phyloP scores from a whole-genome alignment of 2,329 filamentous ascomycete genomes.

The Aspergillus carbonarius region DNA sequence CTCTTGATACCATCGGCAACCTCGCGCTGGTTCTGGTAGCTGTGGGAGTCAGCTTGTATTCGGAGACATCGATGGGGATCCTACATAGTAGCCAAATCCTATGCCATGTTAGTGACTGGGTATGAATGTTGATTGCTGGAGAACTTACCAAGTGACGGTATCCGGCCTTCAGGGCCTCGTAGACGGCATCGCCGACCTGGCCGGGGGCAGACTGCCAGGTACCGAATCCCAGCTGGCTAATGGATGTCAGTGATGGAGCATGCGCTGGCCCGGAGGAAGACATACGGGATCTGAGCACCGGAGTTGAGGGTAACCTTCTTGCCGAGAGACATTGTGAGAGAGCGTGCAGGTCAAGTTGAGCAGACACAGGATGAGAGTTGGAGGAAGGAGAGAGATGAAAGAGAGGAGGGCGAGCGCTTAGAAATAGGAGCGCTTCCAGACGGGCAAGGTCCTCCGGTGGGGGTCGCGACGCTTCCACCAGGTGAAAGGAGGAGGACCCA shows the following conservation, averaged over 20 bases:
- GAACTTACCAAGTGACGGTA: constrained; percentile 40
- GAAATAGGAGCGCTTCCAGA: constrained; percentile 7
- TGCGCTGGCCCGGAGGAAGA: neutral
- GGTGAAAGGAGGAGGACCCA: neutral
- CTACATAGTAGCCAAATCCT: constrained; percentile 43
- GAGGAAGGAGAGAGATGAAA: neutral
- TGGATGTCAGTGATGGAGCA: constrained; percentile 2
- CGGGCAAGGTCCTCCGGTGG: constrained; percentile 15
- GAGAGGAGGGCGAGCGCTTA: neutral
- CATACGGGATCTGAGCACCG: constrained; percentile 40
- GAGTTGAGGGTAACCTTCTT: constrained; percentile 42
- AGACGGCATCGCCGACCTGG: constrained; percentile 41
- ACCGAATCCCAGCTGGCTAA: constrained; percentile 40
- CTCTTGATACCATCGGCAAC: constrained; percentile 36
- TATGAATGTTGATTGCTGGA: neutral
- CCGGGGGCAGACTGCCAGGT: constrained; percentile 43
- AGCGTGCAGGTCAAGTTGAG: neutral
- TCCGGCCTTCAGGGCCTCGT: constrained; percentile 40
- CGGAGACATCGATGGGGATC: constrained; percentile 4
- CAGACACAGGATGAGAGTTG: neutral
- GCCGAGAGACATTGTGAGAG: constrained; percentile 40
- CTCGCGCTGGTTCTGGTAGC: constrained; percentile 42
- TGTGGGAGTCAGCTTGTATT: constrained; percentile 10
- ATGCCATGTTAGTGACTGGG: constrained; percentile 12
- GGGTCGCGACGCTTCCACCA: constrained; percentile 1